Evolutionary conservation across 2,329 filamentous ascomycete species (phyloP).

Genomic region (Fusarium staphyleae): DNA sequence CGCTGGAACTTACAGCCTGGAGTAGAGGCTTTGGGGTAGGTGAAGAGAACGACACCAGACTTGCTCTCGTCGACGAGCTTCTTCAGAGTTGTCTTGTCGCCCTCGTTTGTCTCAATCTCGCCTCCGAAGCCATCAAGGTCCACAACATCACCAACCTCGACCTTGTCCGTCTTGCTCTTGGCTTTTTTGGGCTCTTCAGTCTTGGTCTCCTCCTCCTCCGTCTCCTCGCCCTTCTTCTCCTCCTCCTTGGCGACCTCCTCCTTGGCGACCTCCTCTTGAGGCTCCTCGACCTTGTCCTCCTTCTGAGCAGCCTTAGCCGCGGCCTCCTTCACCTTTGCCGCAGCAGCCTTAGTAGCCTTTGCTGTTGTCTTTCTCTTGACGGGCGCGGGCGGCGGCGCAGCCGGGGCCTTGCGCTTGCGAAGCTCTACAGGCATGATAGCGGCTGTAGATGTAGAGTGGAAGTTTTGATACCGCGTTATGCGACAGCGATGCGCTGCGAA

Average conservation of each 20-base stretch:
- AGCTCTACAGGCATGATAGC: conserved; percentile 62
- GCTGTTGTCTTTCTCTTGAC: conserved; percentile 48
- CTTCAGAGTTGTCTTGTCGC: conserved; percentile 79
- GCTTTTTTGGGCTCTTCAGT: conserved; percentile 45
- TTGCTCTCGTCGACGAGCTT: conserved; percentile 83
- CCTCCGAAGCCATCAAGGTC: conserved; percentile 67
- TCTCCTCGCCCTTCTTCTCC: conserved; percentile 46
- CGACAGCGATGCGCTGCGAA: conserved; percentile 29
- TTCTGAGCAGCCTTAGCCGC: background rate
- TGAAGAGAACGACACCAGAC: conserved; percentile 88
- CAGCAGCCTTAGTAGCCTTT: conserved; percentile 25
- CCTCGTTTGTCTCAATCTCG: conserved; percentile 86
- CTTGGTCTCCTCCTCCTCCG: conserved; percentile 32
- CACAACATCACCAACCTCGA: conserved; percentile 63
- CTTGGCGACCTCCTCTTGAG: conserved; percentile 41
- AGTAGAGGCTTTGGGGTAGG: conserved; percentile 93
- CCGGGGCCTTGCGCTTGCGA: conserved; percentile 66
- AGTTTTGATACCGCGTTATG: conserved; percentile 15
- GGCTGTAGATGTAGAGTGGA: background rate
- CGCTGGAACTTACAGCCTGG: conserved; percentile 77
- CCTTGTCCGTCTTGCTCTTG: conserved; percentile 44
- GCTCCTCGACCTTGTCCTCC: conserved; percentile 43
- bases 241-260: conserved; percentile 40
- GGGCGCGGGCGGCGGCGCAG: conserved; percentile 53
- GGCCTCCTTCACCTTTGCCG: conserved; percentile 31